These are phyloP conservation scores for Pestalotiopsis fici DNA, from an alignment of 2,329 filamentous ascomycete genomes.

Conservation along the genomic window DNA sequence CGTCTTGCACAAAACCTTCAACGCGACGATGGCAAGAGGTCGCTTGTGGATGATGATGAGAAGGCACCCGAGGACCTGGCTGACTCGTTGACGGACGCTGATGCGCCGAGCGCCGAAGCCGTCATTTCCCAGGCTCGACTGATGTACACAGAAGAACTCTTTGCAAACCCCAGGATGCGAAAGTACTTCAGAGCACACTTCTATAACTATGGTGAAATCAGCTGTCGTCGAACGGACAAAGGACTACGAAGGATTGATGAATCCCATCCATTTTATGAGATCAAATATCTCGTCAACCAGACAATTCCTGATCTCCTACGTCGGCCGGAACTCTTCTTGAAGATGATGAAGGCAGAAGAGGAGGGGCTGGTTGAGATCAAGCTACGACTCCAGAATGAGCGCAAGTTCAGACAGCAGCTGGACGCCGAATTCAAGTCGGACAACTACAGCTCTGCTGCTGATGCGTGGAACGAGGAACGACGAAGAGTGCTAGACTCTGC, in stretches of 20 bases:
- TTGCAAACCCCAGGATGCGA: constrained; percentile 84
- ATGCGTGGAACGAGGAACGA: constrained; percentile 90
- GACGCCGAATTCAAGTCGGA: constrained; percentile 88
- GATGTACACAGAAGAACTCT: constrained; percentile 90
- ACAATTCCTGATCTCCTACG: constrained; percentile 79
- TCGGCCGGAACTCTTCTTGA: constrained; percentile 86
- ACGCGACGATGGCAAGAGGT: constrained; percentile 63
- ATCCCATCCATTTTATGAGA: constrained; percentile 93
- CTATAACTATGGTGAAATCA: constrained; percentile 81
- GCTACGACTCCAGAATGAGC: constrained; percentile 74
- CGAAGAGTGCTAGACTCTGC: constrained; percentile 82
- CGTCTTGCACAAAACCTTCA: constrained; percentile 86
- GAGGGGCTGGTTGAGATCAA: constrained; percentile 89
- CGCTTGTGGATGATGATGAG: constrained; percentile 81
- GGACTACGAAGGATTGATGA: constrained; percentile 92
- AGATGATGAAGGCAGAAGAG: constrained; percentile 96
- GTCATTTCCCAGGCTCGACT: constrained; percentile 79
- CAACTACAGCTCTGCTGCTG: constrained; percentile 91
- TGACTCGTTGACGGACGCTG: constrained; percentile 71
- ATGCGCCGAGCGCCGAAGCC: constrained; percentile 74
- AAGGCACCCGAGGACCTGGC: constrained; percentile 84
- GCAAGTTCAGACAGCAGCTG: constrained; percentile 74
- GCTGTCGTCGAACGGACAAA: constrained; percentile 90
- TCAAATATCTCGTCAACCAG: constrained; percentile 94
- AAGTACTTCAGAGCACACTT: constrained; percentile 82